phyloP scores from a whole-genome alignment of 2,329 filamentous ascomycete species.

The Alternaria conjuncta region DNA sequence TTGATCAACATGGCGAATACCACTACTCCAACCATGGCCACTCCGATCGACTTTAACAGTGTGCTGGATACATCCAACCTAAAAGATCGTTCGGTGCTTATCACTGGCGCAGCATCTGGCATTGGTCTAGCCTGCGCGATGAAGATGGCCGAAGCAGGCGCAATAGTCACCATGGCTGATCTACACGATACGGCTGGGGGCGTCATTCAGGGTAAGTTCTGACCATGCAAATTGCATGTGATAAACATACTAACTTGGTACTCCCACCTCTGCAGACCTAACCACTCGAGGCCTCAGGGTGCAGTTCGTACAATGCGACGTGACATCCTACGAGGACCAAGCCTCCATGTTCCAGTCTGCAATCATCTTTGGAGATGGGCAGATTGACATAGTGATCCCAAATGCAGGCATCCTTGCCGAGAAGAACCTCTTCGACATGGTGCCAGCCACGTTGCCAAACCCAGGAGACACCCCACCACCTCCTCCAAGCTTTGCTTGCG shows the following conservation, averaged over 20 bases:
- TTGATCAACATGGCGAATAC: neutral
- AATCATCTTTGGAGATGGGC: slow-evolving; percentile 28
- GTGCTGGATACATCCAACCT: slow-evolving; percentile 15
- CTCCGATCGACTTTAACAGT: slow-evolving; percentile 2
- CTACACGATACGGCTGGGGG: slow-evolving; percentile 20
- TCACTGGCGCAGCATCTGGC: slow-evolving; percentile 36
- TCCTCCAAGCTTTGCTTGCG: slow-evolving; percentile 20
- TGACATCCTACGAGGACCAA: slow-evolving; percentile 38
- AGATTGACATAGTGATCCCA: slow-evolving; percentile 41
- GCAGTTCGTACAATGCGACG: slow-evolving; percentile 41
- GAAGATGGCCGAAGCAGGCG: slow-evolving; percentile 27
- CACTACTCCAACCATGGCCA: neutral
- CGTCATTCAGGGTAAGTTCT: slow-evolving; percentile 1
- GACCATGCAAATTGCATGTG: neutral
- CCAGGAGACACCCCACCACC: slow-evolving; percentile 25
- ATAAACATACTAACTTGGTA: neutral
- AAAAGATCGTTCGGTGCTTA: slow-evolving; percentile 24
- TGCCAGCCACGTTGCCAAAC: slow-evolving; percentile 8
- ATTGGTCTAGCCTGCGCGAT: slow-evolving; percentile 34
- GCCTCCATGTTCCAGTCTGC: slow-evolving; percentile 40
- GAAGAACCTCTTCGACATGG: slow-evolving; percentile 31
- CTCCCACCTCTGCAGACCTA: slow-evolving; percentile 6
- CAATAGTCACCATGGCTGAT: slow-evolving; percentile 35
- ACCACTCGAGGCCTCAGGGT: slow-evolving; percentile 24
- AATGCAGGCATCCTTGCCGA: slow-evolving; percentile 38